Evolutionary conservation across 768 basidiomycete species (phyloP).

Genomic region (Hebeloma cylindrosporum): DNA sequence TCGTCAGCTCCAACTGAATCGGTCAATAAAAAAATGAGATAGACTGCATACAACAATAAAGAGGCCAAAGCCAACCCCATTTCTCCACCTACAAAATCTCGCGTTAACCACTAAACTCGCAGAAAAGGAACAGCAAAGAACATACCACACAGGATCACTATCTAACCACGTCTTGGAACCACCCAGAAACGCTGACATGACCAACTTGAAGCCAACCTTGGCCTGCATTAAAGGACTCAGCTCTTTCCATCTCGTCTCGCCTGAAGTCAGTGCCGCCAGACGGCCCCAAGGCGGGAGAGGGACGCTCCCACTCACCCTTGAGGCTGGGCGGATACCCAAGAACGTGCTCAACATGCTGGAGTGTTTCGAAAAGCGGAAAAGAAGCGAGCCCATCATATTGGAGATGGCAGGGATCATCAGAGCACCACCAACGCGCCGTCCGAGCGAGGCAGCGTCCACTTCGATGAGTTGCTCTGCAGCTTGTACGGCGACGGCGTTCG

Average conservation of each 20-base stretch:
- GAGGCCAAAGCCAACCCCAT: slow-evolving; percentile 64
- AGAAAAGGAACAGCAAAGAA: slow-evolving; percentile 7
- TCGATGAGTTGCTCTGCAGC: slow-evolving; percentile 61
- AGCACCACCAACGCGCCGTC: slow-evolving; percentile 68
- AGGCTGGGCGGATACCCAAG: slow-evolving; percentile 28
- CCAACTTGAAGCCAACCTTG: slow-evolving; percentile 32
- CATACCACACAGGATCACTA: slow-evolving; percentile 72
- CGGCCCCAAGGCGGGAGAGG: slow-evolving; percentile 22
- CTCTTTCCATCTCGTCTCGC: slow-evolving; percentile 16
- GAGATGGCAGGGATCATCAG: slow-evolving; percentile 68
- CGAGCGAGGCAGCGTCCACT: slow-evolving; percentile 58
- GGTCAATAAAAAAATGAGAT: not conserved
- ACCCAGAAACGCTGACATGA: slow-evolving; percentile 50
- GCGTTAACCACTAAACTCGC: not conserved
- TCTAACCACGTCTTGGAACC: slow-evolving; percentile 64
- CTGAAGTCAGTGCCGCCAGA: slow-evolving; percentile 12
- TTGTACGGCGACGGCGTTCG: slow-evolving; percentile 41
- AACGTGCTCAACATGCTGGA: slow-evolving; percentile 41
- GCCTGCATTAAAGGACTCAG: slow-evolving; percentile 28
- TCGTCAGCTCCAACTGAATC: too few species aligned
- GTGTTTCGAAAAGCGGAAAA: slow-evolving; percentile 53
- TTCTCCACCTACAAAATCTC: slow-evolving; percentile 51
- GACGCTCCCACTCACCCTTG: slow-evolving; percentile 11
- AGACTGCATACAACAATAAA: slow-evolving; percentile 62
- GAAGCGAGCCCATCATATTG: slow-evolving; percentile 59